Evolutionary conservation across 495 filamentous ascomycete species (phyloP), one percentile per base, ranked within the genome.

Genomic region (Cercophora sp.): DNA sequence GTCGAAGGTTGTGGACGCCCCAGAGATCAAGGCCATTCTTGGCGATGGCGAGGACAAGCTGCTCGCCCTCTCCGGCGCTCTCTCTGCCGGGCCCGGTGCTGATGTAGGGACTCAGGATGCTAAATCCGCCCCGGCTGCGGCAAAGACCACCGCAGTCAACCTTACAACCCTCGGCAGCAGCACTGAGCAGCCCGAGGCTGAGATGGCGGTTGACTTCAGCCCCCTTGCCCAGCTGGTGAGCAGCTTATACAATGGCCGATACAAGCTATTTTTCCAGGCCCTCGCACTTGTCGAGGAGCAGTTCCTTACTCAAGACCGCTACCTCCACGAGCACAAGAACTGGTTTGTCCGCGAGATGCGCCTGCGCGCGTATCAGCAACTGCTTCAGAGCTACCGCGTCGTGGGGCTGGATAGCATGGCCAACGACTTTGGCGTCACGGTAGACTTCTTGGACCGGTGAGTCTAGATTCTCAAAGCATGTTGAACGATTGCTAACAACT

Each of bases 321-420:
- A 96, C 70, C 76, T 98, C 48, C 83, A 88, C 60, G 94, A 97
- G 74, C 93, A 98, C 71, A 85, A 85, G 56, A 81, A 83, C 52
- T 98, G 92, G 92, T 97, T 90, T 69, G 90, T 97, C 51, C 87
- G 93, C 26, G 93, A 98, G 76, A 98, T 97, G 93, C 85, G 93
- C 51, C 81, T 96, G 40, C 83, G 91, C 48, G 92, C 88, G 32
- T 98, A 98, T 69, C 87, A 93, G 70, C 93, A 98, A 71, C 80
- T 98, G 22, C 80, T 98, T n/a, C 91, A 96, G 73, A 93, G 88
- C 65, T 98, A 98, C 69, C 85, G 91, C 26, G 89, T 97, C n/a
- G 93, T 98, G 16, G 89, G 90, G 6, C 75, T 98, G 61, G 84
- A 84, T 65, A 96, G 86, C 76, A 98, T 98, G 92, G 93, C 93